Base-by-base conservation (phyloP, 2,329 filamentous ascomycete genomes). In the Calonectria pseudoturangicola region DNA sequence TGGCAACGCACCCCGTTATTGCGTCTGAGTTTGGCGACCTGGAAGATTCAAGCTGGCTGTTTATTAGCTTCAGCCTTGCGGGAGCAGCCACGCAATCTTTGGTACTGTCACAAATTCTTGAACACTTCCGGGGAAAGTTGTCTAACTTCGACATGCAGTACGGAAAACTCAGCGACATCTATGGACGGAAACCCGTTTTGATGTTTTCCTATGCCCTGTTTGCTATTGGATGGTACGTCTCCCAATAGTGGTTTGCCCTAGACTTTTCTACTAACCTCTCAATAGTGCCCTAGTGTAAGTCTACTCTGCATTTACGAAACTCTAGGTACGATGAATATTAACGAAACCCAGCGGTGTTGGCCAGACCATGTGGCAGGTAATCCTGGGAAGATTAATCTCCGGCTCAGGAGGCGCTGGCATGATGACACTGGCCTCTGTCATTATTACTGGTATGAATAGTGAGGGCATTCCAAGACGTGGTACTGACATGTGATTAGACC, bases 1-100 rank as follows among this genome's bases (percentile, higher is more conserved):
- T 95, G 39, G 92, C 93, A 0, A 93, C 92, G 0, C 91, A 93
- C 71, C 89, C 89, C 0, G 85, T 85, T 4, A 91, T 93, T 66
- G 88, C 90, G 0, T 93, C 91, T 12, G 88, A 92, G 67, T 93
- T 93, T 76, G 84, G 88, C 66, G 85, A 87, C 41, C 79, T 93
- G 5, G 87, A 86, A 18, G 87, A 89, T 65, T 91, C 90, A 4
- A 90, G 87, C 71, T 82, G 80, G 82, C 62, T 84, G 0, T 80
- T 83, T 13, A 81, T 81, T 0, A 77, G 80, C 4, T 84, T 83
- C 63, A 80, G 77, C 25, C 73, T 84, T 0, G 82, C 82, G 1
- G 79, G 80, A 1, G 81, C 81, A 0, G 80, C 82, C 10, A 82
- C 81, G 0, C 82, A 84, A 65, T 75, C 80, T 12, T 72, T 80